Conservation (phyloP, 73 alveolate species). For the Paramecium pentaurelia region DNA sequence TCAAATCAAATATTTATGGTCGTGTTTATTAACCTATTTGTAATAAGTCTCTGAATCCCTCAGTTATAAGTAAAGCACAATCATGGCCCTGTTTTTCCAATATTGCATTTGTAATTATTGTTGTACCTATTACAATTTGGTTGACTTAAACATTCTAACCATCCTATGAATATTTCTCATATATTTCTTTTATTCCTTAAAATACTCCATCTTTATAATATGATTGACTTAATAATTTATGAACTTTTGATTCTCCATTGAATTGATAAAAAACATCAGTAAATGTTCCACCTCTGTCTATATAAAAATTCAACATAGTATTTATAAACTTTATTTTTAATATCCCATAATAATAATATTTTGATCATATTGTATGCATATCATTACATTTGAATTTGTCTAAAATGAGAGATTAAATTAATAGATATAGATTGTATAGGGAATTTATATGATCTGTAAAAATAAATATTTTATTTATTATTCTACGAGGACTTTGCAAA, state of each 20-base stretch:
- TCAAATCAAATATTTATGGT: constrained; percentile 21
- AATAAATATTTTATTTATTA: too few species aligned
- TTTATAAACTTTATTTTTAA: neutral
- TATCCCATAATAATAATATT: neutral
- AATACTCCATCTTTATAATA: constrained; percentile 85
- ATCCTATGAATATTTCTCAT: constrained; percentile 28
- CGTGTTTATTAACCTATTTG: neutral
- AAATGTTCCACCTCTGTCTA: constrained; percentile 92
- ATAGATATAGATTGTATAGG: too few species aligned
- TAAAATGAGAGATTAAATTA: too few species aligned
- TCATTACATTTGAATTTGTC: too few species aligned
- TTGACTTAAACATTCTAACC: neutral
- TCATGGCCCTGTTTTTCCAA: constrained; percentile 87
- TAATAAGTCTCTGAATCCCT: constrained; percentile 77
- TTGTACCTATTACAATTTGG: constrained; percentile 85
- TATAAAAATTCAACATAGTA: neutral
- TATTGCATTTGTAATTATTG: constrained; percentile 91
- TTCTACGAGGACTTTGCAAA: too few species aligned
- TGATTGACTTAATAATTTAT: constrained; percentile 75
- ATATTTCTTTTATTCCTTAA: constrained; percentile 78
- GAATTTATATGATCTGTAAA: too few species aligned
- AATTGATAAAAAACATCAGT: constrained; percentile 75
- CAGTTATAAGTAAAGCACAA: constrained; percentile 72
- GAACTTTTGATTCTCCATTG: neutral
- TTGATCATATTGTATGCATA: neutral